These are phyloP conservation scores for Trichaptum fuscoviolaceum DNA, from an alignment of 768 basidiomycete genomes.

Conservation along the genomic window DNA sequence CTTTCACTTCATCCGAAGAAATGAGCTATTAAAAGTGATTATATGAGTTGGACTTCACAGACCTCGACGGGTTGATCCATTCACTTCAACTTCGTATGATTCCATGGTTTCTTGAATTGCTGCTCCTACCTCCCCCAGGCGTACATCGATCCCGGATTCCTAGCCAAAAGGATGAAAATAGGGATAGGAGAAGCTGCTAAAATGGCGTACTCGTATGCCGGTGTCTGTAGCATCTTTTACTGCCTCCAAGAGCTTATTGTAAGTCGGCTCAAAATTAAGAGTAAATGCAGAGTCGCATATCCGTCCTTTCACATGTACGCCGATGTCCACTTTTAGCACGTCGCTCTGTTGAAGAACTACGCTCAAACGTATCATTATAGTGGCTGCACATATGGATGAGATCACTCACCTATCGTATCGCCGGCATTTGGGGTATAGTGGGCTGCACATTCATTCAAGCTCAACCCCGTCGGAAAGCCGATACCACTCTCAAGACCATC, in stretches of 20 bases:
- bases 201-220: constrained; percentile 66
- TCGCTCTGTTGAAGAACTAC: constrained; percentile 78
- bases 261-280: constrained; percentile 81
- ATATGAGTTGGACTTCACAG: constrained; percentile 14
- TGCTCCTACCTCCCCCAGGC: constrained; percentile 87
- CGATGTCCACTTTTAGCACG: constrained; percentile 95
- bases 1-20: constrained; percentile 58
- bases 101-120: constrained; percentile 99
- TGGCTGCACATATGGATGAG: constrained; percentile 30
- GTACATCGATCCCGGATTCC: constrained; percentile 96
- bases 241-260: constrained; percentile 83
- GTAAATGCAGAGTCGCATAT: constrained; percentile 97
- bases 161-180: constrained; percentile 22
- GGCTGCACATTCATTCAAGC: constrained; percentile 90
- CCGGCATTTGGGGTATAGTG: constrained; percentile 96
- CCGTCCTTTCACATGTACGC: constrained; percentile 94
- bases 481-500: constrained; percentile 80
- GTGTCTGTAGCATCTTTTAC: constrained; percentile 94
- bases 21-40: constrained; percentile 2
- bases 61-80: constrained; percentile 80
- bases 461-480: constrained; percentile 95
- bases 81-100: constrained; percentile 94
- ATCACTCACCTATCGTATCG: constrained; percentile 54
- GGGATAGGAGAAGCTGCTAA: neutral
- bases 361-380: neutral